These are phyloP conservation scores for Linnemannia exigua DNA, from an alignment of 192 early-diverging fungal species.

Conservation along the genomic window DNA sequence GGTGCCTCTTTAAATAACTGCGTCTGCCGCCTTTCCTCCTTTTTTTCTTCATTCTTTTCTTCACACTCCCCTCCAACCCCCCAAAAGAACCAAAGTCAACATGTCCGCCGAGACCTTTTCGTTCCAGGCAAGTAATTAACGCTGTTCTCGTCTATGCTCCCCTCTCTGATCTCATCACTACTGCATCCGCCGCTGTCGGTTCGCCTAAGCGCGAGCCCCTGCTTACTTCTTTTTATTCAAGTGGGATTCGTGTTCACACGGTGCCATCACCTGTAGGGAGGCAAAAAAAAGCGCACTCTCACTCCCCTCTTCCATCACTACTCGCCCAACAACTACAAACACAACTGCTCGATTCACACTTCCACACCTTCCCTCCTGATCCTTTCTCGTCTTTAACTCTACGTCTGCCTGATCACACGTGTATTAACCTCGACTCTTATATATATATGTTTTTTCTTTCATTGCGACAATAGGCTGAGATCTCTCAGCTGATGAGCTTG, in stretches of 20 bases:
- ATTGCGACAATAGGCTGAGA: slow-evolving; percentile 85
- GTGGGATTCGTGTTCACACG: background rate
- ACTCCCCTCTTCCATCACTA: background rate
- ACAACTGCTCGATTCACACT: background rate
- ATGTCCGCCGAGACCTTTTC: slow-evolving; percentile 50
- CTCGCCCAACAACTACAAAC: background rate
- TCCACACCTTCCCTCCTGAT: background rate
- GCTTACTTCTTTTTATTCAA: background rate
- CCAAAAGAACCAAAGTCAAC: slow-evolving; percentile 17
- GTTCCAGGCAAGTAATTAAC: slow-evolving; percentile 35
- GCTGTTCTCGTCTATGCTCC: background rate
- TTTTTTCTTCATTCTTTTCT: slow-evolving; percentile 31
- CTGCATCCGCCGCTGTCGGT: background rate
- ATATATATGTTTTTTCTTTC: background rate
- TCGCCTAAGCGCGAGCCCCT: background rate
- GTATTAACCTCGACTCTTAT: background rate
- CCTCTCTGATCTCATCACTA: background rate
- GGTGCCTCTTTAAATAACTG: background rate
- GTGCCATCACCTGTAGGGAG: background rate
- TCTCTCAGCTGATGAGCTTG: slow-evolving; percentile 99
- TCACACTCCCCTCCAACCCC: slow-evolving; percentile 10
- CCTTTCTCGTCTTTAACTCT: background rate
- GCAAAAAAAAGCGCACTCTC: background rate
- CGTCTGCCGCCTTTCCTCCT: background rate
- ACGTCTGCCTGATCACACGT: background rate